These are phyloP conservation scores for Apiotrichum brassicae DNA, from an alignment of 1,284 basidiomycete species.

Conservation along the genomic window DNA sequence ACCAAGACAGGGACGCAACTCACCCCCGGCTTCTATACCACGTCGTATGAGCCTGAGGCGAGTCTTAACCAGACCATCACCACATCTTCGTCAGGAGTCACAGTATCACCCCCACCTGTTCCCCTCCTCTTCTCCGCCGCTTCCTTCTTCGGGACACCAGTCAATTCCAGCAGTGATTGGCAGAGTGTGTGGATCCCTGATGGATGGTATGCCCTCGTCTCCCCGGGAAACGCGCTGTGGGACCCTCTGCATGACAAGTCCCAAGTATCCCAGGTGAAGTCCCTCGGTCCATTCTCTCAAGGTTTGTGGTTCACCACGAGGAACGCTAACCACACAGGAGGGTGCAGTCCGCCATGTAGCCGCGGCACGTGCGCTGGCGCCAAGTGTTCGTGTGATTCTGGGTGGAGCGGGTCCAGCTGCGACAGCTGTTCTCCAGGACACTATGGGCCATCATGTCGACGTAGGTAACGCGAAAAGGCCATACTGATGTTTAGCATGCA, in stretches of 20 bases:
- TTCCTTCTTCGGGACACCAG: slow-evolving; percentile 12
- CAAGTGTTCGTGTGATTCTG: slow-evolving; percentile 25
- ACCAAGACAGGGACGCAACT: slow-evolving; percentile 4
- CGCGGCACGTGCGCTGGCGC: slow-evolving; percentile 22
- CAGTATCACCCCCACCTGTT: slow-evolving; percentile 19
- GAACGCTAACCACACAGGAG: slow-evolving; percentile 15
- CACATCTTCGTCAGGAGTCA: background rate
- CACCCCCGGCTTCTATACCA: slow-evolving; percentile 19
- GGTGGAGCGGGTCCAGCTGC: slow-evolving; percentile 32
- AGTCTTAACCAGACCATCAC: slow-evolving; percentile 16
- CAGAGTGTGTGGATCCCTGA: slow-evolving; percentile 25
- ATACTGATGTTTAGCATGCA: slow-evolving; percentile 41
- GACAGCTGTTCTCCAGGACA: slow-evolving; percentile 35
- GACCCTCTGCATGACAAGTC: slow-evolving; percentile 24
- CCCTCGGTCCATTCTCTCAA: background rate
- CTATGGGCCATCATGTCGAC: slow-evolving; percentile 42
- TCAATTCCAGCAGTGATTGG: slow-evolving; percentile 4
- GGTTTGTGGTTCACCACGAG: background rate
- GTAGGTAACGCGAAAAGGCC: no score
- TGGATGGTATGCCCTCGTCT: slow-evolving; percentile 29
- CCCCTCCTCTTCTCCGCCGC: slow-evolving; percentile 20
- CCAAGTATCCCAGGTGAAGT: slow-evolving; percentile 12
- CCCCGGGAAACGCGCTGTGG: slow-evolving; percentile 30
- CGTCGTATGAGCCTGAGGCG: background rate
- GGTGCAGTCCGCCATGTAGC: slow-evolving; percentile 30